A percentile compares a stretch with the other conserved stretches of the same genome.
phyloP scores from a whole-genome alignment of 805 yeast genomes.

The Monosporozyma siamensis region DNA sequence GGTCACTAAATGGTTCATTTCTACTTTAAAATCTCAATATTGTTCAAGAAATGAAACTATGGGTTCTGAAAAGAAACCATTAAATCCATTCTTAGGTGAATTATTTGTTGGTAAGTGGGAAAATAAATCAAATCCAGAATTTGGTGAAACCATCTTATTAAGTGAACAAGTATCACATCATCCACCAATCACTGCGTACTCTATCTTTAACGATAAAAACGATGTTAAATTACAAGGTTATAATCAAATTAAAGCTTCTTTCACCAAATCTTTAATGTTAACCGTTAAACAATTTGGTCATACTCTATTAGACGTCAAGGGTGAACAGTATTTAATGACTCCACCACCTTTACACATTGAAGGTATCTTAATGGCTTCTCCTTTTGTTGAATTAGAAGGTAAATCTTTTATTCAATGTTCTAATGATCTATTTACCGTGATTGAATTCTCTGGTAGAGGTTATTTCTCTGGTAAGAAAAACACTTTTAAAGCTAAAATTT shows the following conservation, averaged over 20 bases:
- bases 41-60: slow-evolving; percentile 82
- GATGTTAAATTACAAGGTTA: slow-evolving; percentile 74
- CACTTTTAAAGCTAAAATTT: slow-evolving; percentile 78
- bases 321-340: slow-evolving; percentile 70
- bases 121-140: slow-evolving; percentile 40
- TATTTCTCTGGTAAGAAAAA: slow-evolving; percentile 94
- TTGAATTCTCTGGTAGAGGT: slow-evolving; percentile 88
- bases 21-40: slow-evolving; percentile 87
- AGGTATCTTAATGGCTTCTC: slow-evolving; percentile 83
- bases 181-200: slow-evolving; percentile 94
- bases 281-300: slow-evolving; percentile 90
- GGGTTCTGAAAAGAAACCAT: slow-evolving; percentile 96
- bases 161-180: slow-evolving; percentile 96
- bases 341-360: slow-evolving; percentile 92
- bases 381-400: slow-evolving; percentile 91
- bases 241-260: slow-evolving; percentile 78
- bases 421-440: slow-evolving; percentile 58
- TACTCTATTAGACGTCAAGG: slow-evolving; percentile 58
- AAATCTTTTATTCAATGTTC: slow-evolving; percentile 76
- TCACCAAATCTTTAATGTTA: slow-evolving; percentile 65
- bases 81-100: slow-evolving; percentile 95
- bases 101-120: slow-evolving; percentile 85
- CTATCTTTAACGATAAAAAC: slow-evolving; percentile 63
- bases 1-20: slow-evolving; percentile 84
- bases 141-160: slow-evolving; percentile 70